A percentile compares a stretch with the other conserved stretches of the same genome.
Evolutionary conservation across 73 alveolate species (phyloP).

Genomic region (Stentor roeselii): DNA sequence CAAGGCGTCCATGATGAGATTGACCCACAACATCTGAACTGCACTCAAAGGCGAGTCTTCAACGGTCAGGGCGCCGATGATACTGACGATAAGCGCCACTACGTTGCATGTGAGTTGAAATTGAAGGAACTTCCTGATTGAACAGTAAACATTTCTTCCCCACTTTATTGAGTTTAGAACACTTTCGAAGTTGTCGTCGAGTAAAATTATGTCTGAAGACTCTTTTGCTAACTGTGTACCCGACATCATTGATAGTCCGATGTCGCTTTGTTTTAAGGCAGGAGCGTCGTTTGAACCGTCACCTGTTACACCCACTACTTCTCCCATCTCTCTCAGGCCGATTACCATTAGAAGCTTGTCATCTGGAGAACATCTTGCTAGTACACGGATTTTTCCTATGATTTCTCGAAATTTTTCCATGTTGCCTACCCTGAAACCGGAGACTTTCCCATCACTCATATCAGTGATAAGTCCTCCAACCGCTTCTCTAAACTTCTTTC

Average conservation of each 20-base stretch:
- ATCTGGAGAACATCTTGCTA: slow-evolving; percentile 91
- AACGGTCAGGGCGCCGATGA: slow-evolving; percentile 71
- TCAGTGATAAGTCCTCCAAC: slow-evolving; percentile 51
- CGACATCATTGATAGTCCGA: slow-evolving; percentile 76
- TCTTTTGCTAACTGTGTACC: slow-evolving; percentile 99
- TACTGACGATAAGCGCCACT: slow-evolving; percentile 75
- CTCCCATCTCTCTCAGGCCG: slow-evolving; percentile 76
- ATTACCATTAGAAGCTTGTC: slow-evolving; percentile 84
- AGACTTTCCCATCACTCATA: neutral
- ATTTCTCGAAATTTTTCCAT: slow-evolving; percentile 61
- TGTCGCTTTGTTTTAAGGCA: slow-evolving; percentile 66
- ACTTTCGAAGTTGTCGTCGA: slow-evolving; percentile 95
- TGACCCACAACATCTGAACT: slow-evolving; percentile 87
- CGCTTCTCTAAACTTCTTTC: slow-evolving; percentile 47
- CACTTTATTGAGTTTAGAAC: slow-evolving; percentile 91
- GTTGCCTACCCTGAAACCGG: slow-evolving; percentile 46
- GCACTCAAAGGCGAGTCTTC: slow-evolving; percentile 70
- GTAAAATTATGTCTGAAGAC: slow-evolving; percentile 94
- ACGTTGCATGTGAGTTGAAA: slow-evolving; percentile 77
- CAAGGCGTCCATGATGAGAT: slow-evolving; percentile 79
- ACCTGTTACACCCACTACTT: slow-evolving; percentile 92
- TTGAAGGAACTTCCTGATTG: slow-evolving; percentile 86
- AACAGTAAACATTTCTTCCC: slow-evolving; percentile 94
- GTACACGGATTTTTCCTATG: slow-evolving; percentile 63
- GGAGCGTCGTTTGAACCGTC: slow-evolving; percentile 75